phyloP scores from a whole-genome alignment of 768 basidiomycete species.

The Flagelloscypha sp. region DNA sequence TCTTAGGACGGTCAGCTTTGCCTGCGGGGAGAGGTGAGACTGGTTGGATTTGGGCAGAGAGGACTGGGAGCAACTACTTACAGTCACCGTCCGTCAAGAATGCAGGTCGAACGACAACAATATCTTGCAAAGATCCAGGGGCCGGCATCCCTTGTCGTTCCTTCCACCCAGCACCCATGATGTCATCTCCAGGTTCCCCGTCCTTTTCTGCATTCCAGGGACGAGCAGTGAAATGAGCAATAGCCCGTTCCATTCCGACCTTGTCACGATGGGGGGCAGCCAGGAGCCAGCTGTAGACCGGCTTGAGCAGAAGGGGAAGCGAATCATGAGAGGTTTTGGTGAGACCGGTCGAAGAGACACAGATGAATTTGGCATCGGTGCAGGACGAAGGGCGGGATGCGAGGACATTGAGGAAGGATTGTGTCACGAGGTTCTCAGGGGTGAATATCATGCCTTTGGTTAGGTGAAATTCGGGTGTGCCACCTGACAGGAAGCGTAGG shows the following conservation, averaged over 20 bases:
- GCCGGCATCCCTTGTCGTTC: slow-evolving; percentile 31
- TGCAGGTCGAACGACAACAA: slow-evolving; percentile 47
- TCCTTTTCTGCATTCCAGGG: slow-evolving; percentile 32
- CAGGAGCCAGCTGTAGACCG: slow-evolving; percentile 40
- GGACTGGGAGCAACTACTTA: too few species aligned
- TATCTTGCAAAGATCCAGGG: slow-evolving; percentile 32
- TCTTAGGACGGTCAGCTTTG: slow-evolving; percentile 25
- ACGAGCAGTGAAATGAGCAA: slow-evolving; percentile 42
- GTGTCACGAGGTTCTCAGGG: slow-evolving; percentile 53
- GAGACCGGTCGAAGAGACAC: slow-evolving; percentile 46
- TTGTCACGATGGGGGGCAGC: slow-evolving; percentile 50
- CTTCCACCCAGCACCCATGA: slow-evolving; percentile 41
- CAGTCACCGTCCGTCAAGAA: slow-evolving; percentile 52
- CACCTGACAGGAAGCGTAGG: too few species aligned
- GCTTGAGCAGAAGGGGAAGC: slow-evolving; percentile 41
- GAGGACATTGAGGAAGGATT: slow-evolving; percentile 46
- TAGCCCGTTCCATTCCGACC: slow-evolving; percentile 44
- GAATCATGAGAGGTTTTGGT: slow-evolving; percentile 33
- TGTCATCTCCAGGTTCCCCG: slow-evolving; percentile 31
- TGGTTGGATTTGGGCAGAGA: too few species aligned
- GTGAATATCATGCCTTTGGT: slow-evolving; percentile 39
- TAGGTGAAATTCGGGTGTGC: slow-evolving; percentile 34
- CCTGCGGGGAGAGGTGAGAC: too few species aligned
- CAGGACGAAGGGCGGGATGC: slow-evolving; percentile 37
- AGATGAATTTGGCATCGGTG: slow-evolving; percentile 41